These are phyloP conservation scores for Fusarium beomiforme DNA, from an alignment of 2,329 filamentous ascomycete genomes.

Conservation along the genomic window DNA sequence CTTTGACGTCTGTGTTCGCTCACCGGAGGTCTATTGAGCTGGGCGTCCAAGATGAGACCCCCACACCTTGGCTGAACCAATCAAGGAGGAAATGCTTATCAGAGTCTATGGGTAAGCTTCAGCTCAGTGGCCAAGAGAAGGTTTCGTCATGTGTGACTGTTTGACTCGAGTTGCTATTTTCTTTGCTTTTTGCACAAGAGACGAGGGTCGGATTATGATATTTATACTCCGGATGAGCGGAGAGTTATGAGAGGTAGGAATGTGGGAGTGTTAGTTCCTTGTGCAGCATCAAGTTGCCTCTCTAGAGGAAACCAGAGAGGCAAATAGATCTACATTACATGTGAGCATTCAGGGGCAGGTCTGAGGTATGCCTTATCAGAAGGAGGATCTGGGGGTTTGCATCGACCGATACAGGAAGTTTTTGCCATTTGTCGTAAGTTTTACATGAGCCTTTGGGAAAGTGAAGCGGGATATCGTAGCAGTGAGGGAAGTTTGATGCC, in stretches of 20 bases:
- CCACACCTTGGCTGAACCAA: constrained; percentile 39
- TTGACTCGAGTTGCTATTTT: constrained; percentile 4
- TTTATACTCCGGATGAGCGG: background rate
- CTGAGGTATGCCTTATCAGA: constrained; percentile 38
- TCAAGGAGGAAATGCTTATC: constrained; percentile 42
- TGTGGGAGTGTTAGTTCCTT: background rate
- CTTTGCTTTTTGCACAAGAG: constrained; percentile 17
- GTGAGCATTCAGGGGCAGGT: constrained; percentile 21
- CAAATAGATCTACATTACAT: constrained; percentile 7
- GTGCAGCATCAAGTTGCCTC: background rate
- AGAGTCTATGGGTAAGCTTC: constrained; percentile 12
- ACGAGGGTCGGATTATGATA: background rate
- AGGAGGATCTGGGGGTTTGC: constrained; percentile 9
- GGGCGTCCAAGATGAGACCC: constrained; percentile 26
- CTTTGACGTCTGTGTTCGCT: constrained; percentile 9
- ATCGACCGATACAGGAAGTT: background rate
- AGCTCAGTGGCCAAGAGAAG: background rate
- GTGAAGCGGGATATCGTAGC: background rate
- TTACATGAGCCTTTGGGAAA: constrained; percentile 25
- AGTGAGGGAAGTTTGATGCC: background rate
- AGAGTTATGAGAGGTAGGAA: constrained; percentile 2
- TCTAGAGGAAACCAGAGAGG: background rate
- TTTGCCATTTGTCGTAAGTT: constrained; percentile 34
- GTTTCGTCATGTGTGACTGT: constrained; percentile 21
- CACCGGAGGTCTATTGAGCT: constrained; percentile 10